Percentiles rank a stretch among this genome's conserved stretches.
These are phyloP conservation scores for Phaffomyces antillensis DNA, from an alignment of 805 yeast species.

Conservation along the genomic window DNA sequence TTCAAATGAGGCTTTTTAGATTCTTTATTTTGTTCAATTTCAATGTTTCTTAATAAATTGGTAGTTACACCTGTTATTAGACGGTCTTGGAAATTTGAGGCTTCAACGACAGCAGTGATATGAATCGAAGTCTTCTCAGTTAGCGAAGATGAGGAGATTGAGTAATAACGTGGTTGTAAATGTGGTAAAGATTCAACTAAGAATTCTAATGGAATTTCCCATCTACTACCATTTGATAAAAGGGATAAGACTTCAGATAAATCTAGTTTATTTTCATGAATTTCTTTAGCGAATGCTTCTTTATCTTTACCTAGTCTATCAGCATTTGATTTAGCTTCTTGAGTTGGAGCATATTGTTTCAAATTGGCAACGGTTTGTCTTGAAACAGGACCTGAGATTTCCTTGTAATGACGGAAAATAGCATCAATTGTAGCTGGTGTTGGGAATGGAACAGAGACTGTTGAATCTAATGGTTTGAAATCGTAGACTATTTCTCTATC, in stretches of 20 bases:
- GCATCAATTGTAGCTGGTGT: conserved; percentile 87
- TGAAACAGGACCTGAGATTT: conserved; percentile 88
- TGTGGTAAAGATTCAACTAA: conserved; percentile 74
- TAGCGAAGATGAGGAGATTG: conserved; percentile 85
- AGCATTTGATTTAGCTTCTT: conserved; percentile 35
- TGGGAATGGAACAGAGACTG: conserved; percentile 57
- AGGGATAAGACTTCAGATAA: conserved; percentile 65
- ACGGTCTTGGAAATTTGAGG: conserved; percentile 21
- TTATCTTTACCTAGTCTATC: conserved; percentile 58
- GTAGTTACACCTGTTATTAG: conserved; percentile 75
- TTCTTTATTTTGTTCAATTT: conserved; percentile 47
- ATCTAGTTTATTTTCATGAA: conserved; percentile 56
- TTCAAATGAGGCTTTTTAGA: conserved; percentile 38
- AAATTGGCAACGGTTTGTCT: conserved; percentile 74
- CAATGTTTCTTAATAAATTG: conserved; percentile 71
- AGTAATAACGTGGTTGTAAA: conserved; percentile 91
- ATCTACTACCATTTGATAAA: conserved; percentile 57
- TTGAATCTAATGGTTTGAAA: conserved; percentile 64
- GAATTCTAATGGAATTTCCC: conserved; percentile 85
- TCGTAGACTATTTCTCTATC: conserved; percentile 51
- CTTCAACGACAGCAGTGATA: conserved; percentile 89
- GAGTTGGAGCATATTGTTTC: conserved; percentile 76
- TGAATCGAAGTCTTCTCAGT: conserved; percentile 70
- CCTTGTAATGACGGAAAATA: conserved; percentile 77
- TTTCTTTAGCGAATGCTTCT: conserved; percentile 54